Evolutionary conservation across 805 yeast genomes (phyloP), one percentile per base, ranked within the genome.

Genomic region (Hanseniaspora osmophila): DNA sequence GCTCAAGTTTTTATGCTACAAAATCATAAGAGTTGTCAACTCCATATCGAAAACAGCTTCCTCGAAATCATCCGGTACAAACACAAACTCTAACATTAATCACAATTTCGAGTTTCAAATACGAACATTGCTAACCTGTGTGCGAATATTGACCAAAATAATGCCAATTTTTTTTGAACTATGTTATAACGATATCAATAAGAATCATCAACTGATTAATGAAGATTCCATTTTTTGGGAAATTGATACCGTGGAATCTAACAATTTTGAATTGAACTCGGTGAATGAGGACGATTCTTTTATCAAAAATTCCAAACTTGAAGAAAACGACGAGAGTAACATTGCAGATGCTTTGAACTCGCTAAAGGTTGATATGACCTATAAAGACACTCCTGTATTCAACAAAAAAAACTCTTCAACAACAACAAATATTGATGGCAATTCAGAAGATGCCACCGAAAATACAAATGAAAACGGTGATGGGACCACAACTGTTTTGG

Each of bases 151-250:
- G 37, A 75, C 84, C 2, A 73, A 76, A 48, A 45, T 83, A 3
- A 50, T 83, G 17, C 96, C 96, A 0, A 71, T 75, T 41, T 56
- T 80, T 6, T 83, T 73, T 54, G 95, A 87, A 60, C 56, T 64
- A 10, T 66, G 51, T 41, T 62, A 55, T 22, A 63, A 53, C 52
- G 65, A 54, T 44, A 61, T 60, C 54, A 64, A 59, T n/a, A 42
- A 42, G 15, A 18, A 47, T 44, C 40, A 27, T 37, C 18, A 37
- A 51, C 9, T 50, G 43, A 12, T 42, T 19, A 33, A 30, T 16
- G 48, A 46, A 43, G 52, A 53, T 37, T 54, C 54, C 7, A 52
- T 72, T 10, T 68, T 77, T 57, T 70, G 81, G 83, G 61, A 69
- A 43, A 44, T 51, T 3, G 49, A 47, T 46, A 46, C 45, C 35